Conservation (phyloP, 306 rosid genomes). For the Quercus ilex region DNA sequence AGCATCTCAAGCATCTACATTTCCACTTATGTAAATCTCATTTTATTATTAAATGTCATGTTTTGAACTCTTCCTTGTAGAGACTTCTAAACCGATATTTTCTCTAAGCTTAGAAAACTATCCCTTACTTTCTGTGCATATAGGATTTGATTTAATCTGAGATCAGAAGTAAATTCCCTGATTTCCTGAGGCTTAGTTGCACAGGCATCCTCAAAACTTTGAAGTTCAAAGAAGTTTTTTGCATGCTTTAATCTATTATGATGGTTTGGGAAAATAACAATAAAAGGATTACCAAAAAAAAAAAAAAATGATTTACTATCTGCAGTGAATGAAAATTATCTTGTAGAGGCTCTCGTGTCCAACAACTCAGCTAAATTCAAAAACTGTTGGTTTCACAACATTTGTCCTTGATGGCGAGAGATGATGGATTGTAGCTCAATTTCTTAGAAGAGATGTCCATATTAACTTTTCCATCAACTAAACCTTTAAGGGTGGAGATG, state of each 20-base stretch:
- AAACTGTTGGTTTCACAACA: neutral
- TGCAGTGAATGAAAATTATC: neutral
- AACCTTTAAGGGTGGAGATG: neutral
- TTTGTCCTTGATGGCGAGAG: neutral
- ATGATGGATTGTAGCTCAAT: neutral
- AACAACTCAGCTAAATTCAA: neutral
- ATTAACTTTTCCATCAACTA: neutral
- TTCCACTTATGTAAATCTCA: neutral
- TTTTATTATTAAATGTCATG: neutral
- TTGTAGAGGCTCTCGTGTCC: neutral
- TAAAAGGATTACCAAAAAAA: neutral
- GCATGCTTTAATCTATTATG: neutral
- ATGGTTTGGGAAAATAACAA: neutral
- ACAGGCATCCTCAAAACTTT: neutral
- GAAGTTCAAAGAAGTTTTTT: neutral
- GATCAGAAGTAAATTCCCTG: neutral
- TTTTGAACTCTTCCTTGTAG: neutral
- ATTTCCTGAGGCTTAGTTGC: neutral
- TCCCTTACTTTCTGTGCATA: neutral
- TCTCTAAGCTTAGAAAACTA: neutral
- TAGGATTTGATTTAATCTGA: neutral
- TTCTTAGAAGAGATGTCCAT: neutral
- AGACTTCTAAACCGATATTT: neutral
- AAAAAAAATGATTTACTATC: neutral
- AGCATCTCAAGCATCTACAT: neutral